Base-by-base conservation (phyloP, 169 alveolate species). In the Eimeria necatrix region DNA sequence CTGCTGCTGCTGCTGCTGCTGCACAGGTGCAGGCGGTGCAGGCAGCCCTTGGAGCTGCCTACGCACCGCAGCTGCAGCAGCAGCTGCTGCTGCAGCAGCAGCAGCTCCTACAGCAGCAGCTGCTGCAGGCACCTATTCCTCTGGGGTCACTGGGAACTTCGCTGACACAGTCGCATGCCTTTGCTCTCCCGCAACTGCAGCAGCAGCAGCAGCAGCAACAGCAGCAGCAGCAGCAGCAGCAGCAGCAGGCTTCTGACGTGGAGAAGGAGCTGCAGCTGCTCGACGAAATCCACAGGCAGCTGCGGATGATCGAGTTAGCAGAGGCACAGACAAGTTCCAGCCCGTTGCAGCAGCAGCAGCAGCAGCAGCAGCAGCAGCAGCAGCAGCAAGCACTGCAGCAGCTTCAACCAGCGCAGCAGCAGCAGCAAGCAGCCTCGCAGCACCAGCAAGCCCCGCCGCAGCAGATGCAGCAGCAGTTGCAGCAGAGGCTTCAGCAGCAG, bases 261-360 rank as follows among this genome's bases (percentile, higher is more conserved):
- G 68, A 56, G 22, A 56, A 56, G 68, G 68, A 56, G 68, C 68
- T 56, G 68, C 68, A 56, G 68, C 68, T 56, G 68, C 68, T 56
- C 68, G 68, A 56, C 68, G 68, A 56, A 18, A 56, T 56, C 20
- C 68, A 56, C 68, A 56, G 68, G 2, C 68, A 56, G 20, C 68
- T 56, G 22, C 68, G 20, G 20, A 56, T 56, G 68, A 10, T 56
- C 12, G 68, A 56, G 20, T 10, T 56, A 0, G 68, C 68, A 56
- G 68, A 56, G 68, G 12, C 68, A 56, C 41, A 32, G 41, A 56
- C 68, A 10, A 56, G 22, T 56, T 10, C 68, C 68, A 56, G 20
- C 20, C 20, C 68, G 68, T 18, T 56, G 22, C 68, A 10, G 22
- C 68, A 56, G 20, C 68, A 56, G 68, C 68, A 56, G 68, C 22